phyloP scores from a whole-genome alignment of 1,284 basidiomycete species.

The Pseudozyma tsukubaensis region DNA sequence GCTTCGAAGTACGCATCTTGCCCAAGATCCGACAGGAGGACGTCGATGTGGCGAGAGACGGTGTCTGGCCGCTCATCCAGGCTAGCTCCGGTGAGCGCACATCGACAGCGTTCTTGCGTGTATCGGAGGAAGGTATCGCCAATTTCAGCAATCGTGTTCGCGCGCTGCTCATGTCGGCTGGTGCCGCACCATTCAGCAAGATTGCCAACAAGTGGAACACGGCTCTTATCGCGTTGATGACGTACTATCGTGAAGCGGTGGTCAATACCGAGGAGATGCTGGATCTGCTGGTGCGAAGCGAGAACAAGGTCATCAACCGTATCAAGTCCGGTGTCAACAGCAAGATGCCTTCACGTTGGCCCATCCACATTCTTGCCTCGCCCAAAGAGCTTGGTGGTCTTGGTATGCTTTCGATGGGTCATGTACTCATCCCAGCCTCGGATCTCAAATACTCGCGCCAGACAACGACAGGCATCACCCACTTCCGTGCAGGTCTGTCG shows the following conservation, averaged over 20 bases:
- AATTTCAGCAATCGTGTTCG: slow-evolving; percentile 74
- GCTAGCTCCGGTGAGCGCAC: slow-evolving; percentile 97
- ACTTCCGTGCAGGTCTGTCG: slow-evolving; percentile 94
- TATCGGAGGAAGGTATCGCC: slow-evolving; percentile 89
- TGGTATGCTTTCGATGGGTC: slow-evolving; percentile 99
- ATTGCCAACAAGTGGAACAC: slow-evolving; percentile 99
- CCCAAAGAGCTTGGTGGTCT: slow-evolving; percentile 79
- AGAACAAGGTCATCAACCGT: slow-evolving; percentile 81
- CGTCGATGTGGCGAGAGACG: slow-evolving; percentile 96
- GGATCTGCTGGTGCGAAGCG: slow-evolving; percentile 67
- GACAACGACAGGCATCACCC: slow-evolving; percentile 87
- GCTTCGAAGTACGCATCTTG: slow-evolving; percentile 95
- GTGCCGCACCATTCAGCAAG: slow-evolving; percentile 98
- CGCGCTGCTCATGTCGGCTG: slow-evolving; percentile 98
- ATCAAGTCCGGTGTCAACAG: slow-evolving; percentile 98
- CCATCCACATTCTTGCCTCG: slow-evolving; percentile 78
- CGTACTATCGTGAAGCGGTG: slow-evolving; percentile 99
- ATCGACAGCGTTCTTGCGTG: slow-evolving; percentile 95
- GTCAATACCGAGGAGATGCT: slow-evolving; percentile 93
- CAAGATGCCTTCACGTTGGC: slow-evolving; percentile 96
- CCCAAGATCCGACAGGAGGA: slow-evolving; percentile 94
- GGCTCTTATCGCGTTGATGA: slow-evolving; percentile 77
- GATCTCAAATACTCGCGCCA: slow-evolving; percentile 98
- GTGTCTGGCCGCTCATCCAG: slow-evolving; percentile 93
- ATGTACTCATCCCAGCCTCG: slow-evolving; percentile 96